Evolutionary conservation across 345 rosid species (phyloP).

Genomic region (Brassica juncea): DNA sequence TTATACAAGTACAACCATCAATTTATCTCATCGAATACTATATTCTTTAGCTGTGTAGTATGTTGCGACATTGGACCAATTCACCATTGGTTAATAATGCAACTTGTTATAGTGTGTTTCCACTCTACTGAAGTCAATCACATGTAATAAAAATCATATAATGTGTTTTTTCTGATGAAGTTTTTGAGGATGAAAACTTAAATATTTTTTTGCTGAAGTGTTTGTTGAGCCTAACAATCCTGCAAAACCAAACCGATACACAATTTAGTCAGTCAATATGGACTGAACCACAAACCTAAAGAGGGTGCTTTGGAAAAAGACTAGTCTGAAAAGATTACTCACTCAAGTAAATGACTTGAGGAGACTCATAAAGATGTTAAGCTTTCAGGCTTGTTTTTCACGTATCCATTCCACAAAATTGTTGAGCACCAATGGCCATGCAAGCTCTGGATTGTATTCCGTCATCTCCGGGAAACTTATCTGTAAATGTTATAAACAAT

Average conservation of each 20-base stretch:
- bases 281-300: not conserved
- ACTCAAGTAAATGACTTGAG: not conserved
- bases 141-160: constrained; percentile 41
- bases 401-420: constrained; percentile 98
- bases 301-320: not conserved
- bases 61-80: not conserved
- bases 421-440: constrained; percentile 97
- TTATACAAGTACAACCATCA: constrained; percentile 11
- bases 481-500: constrained; percentile 48
- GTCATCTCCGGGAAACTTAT: constrained; percentile 81
- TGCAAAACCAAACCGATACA: constrained; percentile 28
- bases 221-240: constrained; percentile 26
- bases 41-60: not conserved
- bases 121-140: constrained; percentile 40
- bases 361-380: constrained; percentile 24
- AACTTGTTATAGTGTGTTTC: constrained; percentile 11
- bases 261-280: not conserved
- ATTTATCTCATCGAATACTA: not conserved
- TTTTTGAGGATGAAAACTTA: constrained; percentile 19
- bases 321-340: not conserved
- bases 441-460: constrained; percentile 83
- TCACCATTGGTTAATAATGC: not conserved
- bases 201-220: constrained; percentile 27
- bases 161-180: not conserved
- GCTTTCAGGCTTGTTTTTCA: constrained; percentile 58